These are phyloP conservation scores for Tulasnella sp. DNA, from an alignment of 768 basidiomycete genomes.

Conservation along the genomic window DNA sequence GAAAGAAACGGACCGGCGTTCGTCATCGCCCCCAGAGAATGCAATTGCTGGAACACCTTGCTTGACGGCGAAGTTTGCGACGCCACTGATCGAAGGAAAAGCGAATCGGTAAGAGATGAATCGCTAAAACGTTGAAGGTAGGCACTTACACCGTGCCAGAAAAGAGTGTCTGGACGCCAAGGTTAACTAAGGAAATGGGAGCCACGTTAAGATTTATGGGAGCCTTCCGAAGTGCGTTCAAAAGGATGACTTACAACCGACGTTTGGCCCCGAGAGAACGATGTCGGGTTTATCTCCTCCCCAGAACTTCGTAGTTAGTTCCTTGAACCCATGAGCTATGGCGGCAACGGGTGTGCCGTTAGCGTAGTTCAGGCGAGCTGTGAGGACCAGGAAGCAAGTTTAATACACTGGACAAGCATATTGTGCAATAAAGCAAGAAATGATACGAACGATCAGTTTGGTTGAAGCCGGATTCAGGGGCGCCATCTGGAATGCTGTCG, in stretches of 20 bases:
- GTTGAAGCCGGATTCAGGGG: background rate
- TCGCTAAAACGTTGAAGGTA: too few relatives aligned
- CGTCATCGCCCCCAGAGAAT: background rate
- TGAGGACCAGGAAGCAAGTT: background rate
- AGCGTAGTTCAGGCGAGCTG: slow-evolving; percentile 15
- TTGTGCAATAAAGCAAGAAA: background rate
- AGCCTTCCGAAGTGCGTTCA: background rate
- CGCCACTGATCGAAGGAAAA: background rate
- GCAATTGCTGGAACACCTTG: slow-evolving; percentile 12
- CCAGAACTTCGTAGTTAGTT: background rate
- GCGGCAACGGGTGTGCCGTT: slow-evolving; percentile 15
- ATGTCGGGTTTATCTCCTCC: slow-evolving; percentile 8
- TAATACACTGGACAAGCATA: background rate
- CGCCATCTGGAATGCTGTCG: background rate
- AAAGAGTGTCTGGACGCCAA: background rate
- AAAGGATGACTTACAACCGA: slow-evolving; percentile 5
- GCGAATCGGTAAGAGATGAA: background rate
- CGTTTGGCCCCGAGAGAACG: slow-evolving; percentile 11
- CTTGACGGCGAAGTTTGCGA: background rate
- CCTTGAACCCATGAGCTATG: slow-evolving; percentile 1
- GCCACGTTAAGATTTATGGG: background rate
- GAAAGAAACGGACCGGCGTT: background rate
- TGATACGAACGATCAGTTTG: background rate
- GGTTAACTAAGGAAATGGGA: background rate
- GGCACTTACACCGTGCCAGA: slow-evolving; percentile 17